Percentiles rank a stretch among this genome's conserved stretches.
phyloP scores from a whole-genome alignment of 2,329 filamentous ascomycete species.

The Fusarium xyrophilum region DNA sequence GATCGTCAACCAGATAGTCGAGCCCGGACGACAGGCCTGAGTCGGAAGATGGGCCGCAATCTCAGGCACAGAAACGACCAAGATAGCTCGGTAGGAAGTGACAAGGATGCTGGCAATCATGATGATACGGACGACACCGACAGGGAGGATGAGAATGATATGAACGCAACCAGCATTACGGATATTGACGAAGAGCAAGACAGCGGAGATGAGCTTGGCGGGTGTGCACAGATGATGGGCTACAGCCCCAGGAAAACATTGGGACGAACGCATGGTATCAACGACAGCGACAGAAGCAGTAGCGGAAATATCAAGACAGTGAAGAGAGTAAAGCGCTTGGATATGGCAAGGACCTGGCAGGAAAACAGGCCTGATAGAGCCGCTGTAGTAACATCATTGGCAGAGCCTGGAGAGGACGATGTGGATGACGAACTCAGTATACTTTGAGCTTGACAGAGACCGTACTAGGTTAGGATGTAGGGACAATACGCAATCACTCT shows the following conservation, averaged over 20 bases:
- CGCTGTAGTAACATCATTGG: slow-evolving; percentile 16
- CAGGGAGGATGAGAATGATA: slow-evolving; percentile 14
- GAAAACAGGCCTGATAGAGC: slow-evolving; percentile 13
- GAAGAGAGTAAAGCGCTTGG: slow-evolving; percentile 29
- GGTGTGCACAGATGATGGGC: slow-evolving; percentile 7
- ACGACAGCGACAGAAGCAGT: background rate
- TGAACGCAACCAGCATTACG: slow-evolving; percentile 21
- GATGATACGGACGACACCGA: slow-evolving; percentile 13
- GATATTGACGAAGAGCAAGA: slow-evolving; percentile 18
- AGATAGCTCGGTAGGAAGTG: slow-evolving; percentile 10
- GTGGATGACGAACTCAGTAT: slow-evolving; percentile 31
- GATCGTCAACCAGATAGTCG: slow-evolving; percentile 20
- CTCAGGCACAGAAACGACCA: background rate
- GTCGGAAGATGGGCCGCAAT: slow-evolving; percentile 14
- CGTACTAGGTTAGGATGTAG: background rate
- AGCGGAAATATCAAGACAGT: slow-evolving; percentile 3
- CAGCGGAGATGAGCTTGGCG: slow-evolving; percentile 37
- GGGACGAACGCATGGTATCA: background rate
- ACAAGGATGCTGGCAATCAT: slow-evolving; percentile 15
- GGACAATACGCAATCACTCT: background rate
- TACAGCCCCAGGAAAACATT: background rate
- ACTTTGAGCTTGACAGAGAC: slow-evolving; percentile 4
- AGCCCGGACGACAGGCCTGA: slow-evolving; percentile 11
- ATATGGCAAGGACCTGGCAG: slow-evolving; percentile 13
- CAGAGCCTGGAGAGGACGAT: slow-evolving; percentile 5